Evolutionary conservation across 495 filamentous ascomycete genomes (phyloP), one percentile per base, ranked within the genome.

Genomic region (Stereocaulon alpinum): DNA sequence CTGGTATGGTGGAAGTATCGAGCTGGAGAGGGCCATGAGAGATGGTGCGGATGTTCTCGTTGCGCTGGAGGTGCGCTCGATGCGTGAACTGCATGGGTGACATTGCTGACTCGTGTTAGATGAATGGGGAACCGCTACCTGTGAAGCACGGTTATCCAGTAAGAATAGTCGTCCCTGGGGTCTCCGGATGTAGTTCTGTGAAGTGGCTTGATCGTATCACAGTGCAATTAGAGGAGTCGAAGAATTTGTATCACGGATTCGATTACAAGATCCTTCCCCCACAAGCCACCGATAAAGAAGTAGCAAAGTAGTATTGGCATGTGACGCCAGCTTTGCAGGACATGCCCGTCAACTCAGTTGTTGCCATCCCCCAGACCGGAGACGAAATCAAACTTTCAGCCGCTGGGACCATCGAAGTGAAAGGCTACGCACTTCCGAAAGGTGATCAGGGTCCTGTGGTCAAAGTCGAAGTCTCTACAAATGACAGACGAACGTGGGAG

Each of bases 191-290:
- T 14, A 73, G 83, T 34, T 80, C 75, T 50, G 84, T 87, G 15
- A 87, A 87, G 63, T 87, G 83, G 82, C 74, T 86, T 0, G 79
- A 76, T 65, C 75, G 74, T 22, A 83, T 87, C 55, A 78, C 75
- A 5, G 68, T 86, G 3, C 73, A 77, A 32, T 76, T 79, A 53
- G 75, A 82, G 59, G 83, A 86, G 59, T 80, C 75, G 30, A 66
- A 64, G 1, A 80, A 78, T 50, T 73, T 81, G 60, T 86, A 83
- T 72, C 81, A 85, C 64, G 74, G 77, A 15, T 74, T 72, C 40
- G 83, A 86, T 64, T 86, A 86, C 72, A 85, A 85, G 59, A 72
- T 76, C 45, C 78, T 86, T 27, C 83, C 82, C 0, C 82, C 82
- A 4, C 69, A 78, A 44, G 79, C 76, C 9, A 73, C 74, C 1